Evolutionary conservation across 2,329 filamentous ascomycete species (phyloP).

Genomic region (Arthrobotrys sinensis): DNA sequence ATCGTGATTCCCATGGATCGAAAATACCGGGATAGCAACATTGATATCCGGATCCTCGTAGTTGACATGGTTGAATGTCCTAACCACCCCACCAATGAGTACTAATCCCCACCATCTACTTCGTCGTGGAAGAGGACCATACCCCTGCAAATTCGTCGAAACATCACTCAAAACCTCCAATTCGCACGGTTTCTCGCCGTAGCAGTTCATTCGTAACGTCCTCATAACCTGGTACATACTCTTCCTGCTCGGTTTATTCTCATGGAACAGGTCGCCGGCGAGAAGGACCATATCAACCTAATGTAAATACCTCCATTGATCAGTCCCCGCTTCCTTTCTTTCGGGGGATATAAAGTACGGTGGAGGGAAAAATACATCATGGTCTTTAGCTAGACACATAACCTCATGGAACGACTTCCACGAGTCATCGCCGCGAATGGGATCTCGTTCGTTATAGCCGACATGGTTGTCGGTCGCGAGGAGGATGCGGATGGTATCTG

Average conservation of each 20-base stretch:
- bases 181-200: conserved; percentile 95
- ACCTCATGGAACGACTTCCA: conserved; percentile 97
- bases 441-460: conserved; percentile 92
- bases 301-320: not conserved
- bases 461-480: conserved; percentile 98
- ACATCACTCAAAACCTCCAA: conserved; percentile 95
- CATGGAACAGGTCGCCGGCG: conserved; percentile 95
- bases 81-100: conserved; percentile 60
- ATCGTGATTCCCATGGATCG: conserved; percentile 98
- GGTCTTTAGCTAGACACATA: conserved; percentile 86
- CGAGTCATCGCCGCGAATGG: conserved; percentile 95
- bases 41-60: conserved; percentile 99
- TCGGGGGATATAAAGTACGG: not conserved
- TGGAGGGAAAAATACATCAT: conserved; percentile 75
- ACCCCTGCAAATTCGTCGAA: conserved; percentile 87
- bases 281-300: conserved; percentile 96
- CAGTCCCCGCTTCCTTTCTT: not conserved
- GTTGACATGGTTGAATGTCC: conserved; percentile 91
- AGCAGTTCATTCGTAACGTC: conserved; percentile 90
- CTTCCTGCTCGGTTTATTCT: conserved; percentile 96
- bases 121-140: conserved; percentile 9
- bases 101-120: not conserved
- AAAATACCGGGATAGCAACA: conserved; percentile 95
- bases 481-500: conserved; percentile 94
- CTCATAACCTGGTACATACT: conserved; percentile 98